Base-by-base conservation (phyloP, 2,329 filamentous ascomycete genomes). In the Alternaria alternata region DNA sequence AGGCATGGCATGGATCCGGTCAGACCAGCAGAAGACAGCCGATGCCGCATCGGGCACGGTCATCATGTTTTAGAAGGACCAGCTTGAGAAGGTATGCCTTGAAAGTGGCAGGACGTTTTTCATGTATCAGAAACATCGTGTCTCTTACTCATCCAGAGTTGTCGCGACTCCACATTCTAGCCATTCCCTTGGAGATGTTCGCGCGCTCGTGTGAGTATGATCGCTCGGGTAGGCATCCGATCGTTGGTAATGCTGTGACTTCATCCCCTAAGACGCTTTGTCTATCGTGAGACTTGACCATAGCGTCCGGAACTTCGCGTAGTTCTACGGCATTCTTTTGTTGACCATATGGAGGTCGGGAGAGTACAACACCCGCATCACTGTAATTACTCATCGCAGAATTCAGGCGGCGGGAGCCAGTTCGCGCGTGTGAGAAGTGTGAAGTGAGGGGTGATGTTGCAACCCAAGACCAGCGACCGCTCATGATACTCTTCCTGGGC, bases 21-120 rank as follows among this genome's bases (percentile, higher is more conserved):
- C 56, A 11, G 63, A 67, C 36, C 68, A 70, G 53, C 60, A 69
- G 48, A 54, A 51, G n/a, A 44, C 61, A 55, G 66, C 66, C 20
- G 44, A 44, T 9, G 66, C 67, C 26, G 42, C 34, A 4, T 64
- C 61, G 28, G 24, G 38, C 28, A 38, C 49, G 30, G 47, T 54
- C 24, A n/a, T 59, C 14, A 8, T 30, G n/a, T 51, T 16, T 11
- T 30, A 24, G 7, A 18, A 14, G 7, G 24, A 14, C 14, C 24
- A 26, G 24, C 24, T 26, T 7, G 24, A 26, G 24, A 32, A 24
- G 3, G 8, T n/a, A 4, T 34, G 30, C 34, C 20, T 30, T 18
- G n/a, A 14, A 14, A 6, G 12, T 28, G 28, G 7, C 7, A 47
- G 11, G 11, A 14, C 3, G 11, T 8, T 8, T 7, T 8, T 8